A percentile compares a stretch with the other conserved stretches of the same genome.
These are phyloP conservation scores for Volutella citrinella DNA, from an alignment of 2,329 filamentous ascomycete species.

Conservation along the genomic window DNA sequence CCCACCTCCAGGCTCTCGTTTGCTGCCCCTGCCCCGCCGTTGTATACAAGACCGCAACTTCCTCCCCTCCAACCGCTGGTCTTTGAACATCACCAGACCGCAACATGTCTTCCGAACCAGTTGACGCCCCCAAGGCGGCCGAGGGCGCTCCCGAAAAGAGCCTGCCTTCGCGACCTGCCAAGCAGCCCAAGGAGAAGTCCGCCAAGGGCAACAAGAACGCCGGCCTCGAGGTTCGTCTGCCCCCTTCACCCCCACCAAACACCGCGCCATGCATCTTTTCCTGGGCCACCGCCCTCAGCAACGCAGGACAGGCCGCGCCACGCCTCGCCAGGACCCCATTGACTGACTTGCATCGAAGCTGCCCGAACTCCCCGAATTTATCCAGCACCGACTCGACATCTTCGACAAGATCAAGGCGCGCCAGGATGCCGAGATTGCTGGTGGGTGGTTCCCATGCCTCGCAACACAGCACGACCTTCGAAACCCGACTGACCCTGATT, in stretches of 20 bases:
- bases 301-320: no score
- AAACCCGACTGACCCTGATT: slow-evolving; percentile 38
- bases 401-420: slow-evolving; percentile 87
- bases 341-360: slow-evolving; percentile 27
- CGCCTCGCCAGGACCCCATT: slow-evolving; percentile 9
- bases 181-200: slow-evolving; percentile 34
- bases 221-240: slow-evolving; percentile 43
- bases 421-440: slow-evolving; percentile 69
- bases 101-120: slow-evolving; percentile 38
- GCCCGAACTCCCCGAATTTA: slow-evolving; percentile 64
- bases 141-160: slow-evolving; percentile 32
- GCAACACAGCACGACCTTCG: no score
- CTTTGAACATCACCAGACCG: slow-evolving; percentile 16
- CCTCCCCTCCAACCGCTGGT: slow-evolving; percentile 24
- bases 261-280: no score
- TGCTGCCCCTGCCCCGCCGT: slow-evolving; percentile 32
- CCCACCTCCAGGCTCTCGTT: slow-evolving; percentile 33
- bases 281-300: no score
- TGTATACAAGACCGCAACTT: slow-evolving; percentile 24
- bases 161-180: slow-evolving; percentile 34
- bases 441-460: slow-evolving; percentile 25
- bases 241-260: slow-evolving; percentile 30
- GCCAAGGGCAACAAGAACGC: slow-evolving; percentile 31
- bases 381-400: slow-evolving; percentile 78
- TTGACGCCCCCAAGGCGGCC: slow-evolving; percentile 31